Conservation (phyloP, 2,329 filamentous ascomycete genomes). For the Macrophomina tecta region DNA sequence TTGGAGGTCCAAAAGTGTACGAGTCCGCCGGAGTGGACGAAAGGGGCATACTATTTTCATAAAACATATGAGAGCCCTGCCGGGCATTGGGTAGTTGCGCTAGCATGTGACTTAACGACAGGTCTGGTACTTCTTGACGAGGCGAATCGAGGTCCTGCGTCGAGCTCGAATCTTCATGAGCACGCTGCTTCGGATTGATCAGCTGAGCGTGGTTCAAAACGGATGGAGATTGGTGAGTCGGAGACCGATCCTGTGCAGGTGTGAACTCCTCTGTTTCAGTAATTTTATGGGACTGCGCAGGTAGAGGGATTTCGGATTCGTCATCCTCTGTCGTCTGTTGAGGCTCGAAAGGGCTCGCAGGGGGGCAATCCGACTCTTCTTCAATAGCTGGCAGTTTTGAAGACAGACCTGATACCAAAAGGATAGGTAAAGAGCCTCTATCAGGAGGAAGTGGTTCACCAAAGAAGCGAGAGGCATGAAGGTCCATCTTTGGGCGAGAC, state of each 20-base stretch:
- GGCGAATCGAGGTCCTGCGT: not conserved
- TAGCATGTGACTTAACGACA: not conserved
- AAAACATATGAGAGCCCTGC: not conserved
- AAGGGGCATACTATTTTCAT: not conserved
- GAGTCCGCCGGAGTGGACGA: not conserved
- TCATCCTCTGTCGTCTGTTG: not conserved
- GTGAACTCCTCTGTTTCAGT: not conserved
- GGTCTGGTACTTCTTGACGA: not conserved
- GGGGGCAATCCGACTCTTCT: not conserved
- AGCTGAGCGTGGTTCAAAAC: not conserved
- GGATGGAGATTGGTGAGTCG: not conserved
- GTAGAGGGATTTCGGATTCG: not conserved
- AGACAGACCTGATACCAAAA: not conserved
- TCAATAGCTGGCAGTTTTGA: not conserved
- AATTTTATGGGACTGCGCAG: not conserved
- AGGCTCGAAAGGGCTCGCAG: not conserved
- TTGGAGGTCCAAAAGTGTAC: not conserved
- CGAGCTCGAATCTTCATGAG: not conserved
- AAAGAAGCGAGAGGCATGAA: conserved; percentile 2
- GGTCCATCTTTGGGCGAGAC: conserved; percentile 8
- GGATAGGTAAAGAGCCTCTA: not conserved
- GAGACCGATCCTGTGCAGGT: not conserved
- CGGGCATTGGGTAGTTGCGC: not conserved
- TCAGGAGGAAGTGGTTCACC: not conserved
- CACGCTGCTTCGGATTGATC: not conserved